Percentiles rank a stretch among this genome's conserved stretches.
Evolutionary conservation across 2,329 filamentous ascomycete genomes (phyloP).

Genomic region (Pseudophaeomoniella oleicola): DNA sequence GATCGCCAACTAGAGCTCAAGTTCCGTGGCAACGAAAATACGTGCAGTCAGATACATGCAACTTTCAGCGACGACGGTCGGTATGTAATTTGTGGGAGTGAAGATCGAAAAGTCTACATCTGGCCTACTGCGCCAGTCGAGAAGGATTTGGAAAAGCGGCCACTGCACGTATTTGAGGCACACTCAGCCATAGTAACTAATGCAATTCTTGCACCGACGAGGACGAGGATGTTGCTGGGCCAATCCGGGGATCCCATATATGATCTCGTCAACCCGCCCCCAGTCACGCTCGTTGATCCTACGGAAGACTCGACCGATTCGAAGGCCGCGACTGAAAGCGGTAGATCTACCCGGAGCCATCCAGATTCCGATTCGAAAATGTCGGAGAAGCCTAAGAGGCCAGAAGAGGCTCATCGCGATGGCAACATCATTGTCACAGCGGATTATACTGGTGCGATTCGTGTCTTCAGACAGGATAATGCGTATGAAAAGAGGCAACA

Average conservation of each 20-base stretch:
- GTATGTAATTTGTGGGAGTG: slow-evolving; percentile 84
- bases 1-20: slow-evolving; percentile 80
- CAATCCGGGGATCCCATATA: slow-evolving; percentile 85
- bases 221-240: slow-evolving; percentile 62
- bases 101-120: slow-evolving; percentile 79
- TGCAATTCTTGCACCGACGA: slow-evolving; percentile 70
- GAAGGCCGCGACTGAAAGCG: slow-evolving; percentile 28
- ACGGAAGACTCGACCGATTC: slow-evolving; percentile 46
- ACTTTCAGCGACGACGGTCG: slow-evolving; percentile 74
- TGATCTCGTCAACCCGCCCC: slow-evolving; percentile 89
- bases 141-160: slow-evolving; percentile 59
- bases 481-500: slow-evolving; percentile 64
- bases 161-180: slow-evolving; percentile 80
- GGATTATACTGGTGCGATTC: slow-evolving; percentile 76
- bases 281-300: slow-evolving; percentile 64
- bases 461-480: slow-evolving; percentile 91
- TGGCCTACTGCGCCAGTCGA: slow-evolving; percentile 52
- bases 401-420: slow-evolving; percentile 58
- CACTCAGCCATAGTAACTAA: slow-evolving; percentile 79
- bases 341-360: slow-evolving; percentile 16
- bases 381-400: slow-evolving; percentile 57
- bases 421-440: slow-evolving; percentile 90
- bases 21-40: slow-evolving; percentile 81
- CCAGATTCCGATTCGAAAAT: slow-evolving; percentile 25
- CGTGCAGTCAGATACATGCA: slow-evolving; percentile 78